Evolutionary conservation across 371 early-diverging fungal genomes (phyloP).

Genomic region (Apophysomyces trapeziformis): DNA sequence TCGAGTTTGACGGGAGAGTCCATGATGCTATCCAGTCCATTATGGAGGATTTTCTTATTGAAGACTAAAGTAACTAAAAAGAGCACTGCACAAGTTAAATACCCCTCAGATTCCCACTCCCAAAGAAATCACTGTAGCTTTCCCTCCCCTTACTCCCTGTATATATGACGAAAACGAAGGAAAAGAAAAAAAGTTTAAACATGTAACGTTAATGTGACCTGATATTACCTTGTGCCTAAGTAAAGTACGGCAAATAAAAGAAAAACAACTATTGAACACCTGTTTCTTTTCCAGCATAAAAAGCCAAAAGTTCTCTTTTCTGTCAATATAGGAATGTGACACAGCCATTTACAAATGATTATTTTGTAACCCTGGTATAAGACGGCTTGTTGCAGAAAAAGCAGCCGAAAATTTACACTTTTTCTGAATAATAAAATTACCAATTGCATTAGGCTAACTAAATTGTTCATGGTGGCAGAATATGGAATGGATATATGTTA

Average conservation of each 20-base stretch:
- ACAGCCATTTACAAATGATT: too few species aligned
- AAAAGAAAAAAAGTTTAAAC: background rate
- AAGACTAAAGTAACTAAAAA: conserved; percentile 18
- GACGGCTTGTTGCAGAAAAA: too few species aligned
- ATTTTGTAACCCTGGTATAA: too few species aligned
- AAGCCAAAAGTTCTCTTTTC: background rate
- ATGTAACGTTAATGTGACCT: background rate
- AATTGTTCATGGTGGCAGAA: too few species aligned
- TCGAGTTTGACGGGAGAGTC: conserved; percentile 31
- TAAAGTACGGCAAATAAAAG: background rate
- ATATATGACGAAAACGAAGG: background rate
- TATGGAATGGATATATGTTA: too few species aligned
- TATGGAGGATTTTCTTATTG: conserved; percentile 30
- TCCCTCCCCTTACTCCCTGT: background rate
- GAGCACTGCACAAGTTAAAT: background rate
- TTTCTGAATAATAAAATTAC: too few species aligned
- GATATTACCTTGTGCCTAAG: background rate
- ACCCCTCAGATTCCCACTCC: conserved; percentile 2
- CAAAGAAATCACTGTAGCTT: background rate
- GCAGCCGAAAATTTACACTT: too few species aligned
- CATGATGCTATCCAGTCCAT: conserved; percentile 33
- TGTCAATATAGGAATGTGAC: too few species aligned
- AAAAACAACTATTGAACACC: background rate
- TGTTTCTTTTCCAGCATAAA: background rate
- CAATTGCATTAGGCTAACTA: too few species aligned